These are phyloP conservation scores for Colletotrichum cuscutae DNA, from an alignment of 2,329 filamentous ascomycete genomes.

Conservation along the genomic window DNA sequence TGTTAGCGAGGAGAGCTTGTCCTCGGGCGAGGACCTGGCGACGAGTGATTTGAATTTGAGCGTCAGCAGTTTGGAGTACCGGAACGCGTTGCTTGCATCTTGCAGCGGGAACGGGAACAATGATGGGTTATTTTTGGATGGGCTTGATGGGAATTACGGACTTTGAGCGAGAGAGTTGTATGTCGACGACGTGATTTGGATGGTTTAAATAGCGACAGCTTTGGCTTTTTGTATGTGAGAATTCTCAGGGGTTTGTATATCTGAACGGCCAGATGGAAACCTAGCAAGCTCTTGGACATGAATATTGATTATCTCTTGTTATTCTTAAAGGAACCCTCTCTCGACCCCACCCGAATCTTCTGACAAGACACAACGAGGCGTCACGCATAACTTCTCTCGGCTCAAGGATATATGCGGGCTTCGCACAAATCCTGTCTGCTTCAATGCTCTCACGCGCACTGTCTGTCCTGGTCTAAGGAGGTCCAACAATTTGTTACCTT, in stretches of 20 bases:
- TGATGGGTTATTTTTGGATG: conserved; percentile 48
- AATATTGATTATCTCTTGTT: not conserved
- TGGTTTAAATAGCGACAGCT: conserved; percentile 10
- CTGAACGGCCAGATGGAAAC: not conserved
- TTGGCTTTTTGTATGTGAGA: not conserved
- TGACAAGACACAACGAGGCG: too few relatives aligned
- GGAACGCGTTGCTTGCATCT: conserved; percentile 40
- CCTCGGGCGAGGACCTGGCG: conserved; percentile 62
- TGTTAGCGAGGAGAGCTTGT: conserved; percentile 68
- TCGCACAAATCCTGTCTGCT: too few relatives aligned
- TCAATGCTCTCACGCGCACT: too few relatives aligned
- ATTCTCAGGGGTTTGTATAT: not conserved
- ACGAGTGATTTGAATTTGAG: conserved; percentile 39
- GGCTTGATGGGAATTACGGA: conserved; percentile 53
- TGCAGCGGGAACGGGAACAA: conserved; percentile 27
- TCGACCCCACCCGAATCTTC: too few relatives aligned
- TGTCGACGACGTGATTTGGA: not conserved
- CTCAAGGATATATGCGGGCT: too few relatives aligned
- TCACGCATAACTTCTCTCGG: too few relatives aligned
- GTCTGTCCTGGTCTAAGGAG: too few relatives aligned
- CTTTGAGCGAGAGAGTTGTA: conserved; percentile 40
- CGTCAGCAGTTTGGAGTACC: conserved; percentile 49
- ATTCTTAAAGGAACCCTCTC: too few relatives aligned
- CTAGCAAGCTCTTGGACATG: not conserved
- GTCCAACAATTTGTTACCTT: too few relatives aligned